Evolutionary conservation across 768 basidiomycete genomes (phyloP).

Genomic region (Collybia mongolica): DNA sequence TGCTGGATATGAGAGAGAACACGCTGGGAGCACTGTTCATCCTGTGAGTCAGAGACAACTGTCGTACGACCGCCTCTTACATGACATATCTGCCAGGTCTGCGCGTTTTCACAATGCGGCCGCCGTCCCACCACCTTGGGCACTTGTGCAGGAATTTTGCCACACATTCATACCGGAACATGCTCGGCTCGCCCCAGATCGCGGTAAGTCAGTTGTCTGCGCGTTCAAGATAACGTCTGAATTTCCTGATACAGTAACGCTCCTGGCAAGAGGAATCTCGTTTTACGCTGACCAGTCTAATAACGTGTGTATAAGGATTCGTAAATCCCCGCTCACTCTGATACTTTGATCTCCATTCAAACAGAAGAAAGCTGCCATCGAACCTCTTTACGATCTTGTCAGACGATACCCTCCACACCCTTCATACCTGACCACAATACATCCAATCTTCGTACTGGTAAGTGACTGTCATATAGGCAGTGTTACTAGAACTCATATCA

Average conservation of each 20-base stretch:
- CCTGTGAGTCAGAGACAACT: conserved; percentile 46
- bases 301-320: conserved; percentile 41
- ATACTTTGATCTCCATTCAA: neutral
- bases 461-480: conserved; percentile 15
- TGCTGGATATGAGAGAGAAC: conserved; percentile 54
- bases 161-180: conserved; percentile 58
- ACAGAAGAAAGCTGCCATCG: conserved; percentile 37
- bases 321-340: neutral
- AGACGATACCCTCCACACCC: conserved; percentile 57
- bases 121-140: conserved; percentile 39
- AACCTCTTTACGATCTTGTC: conserved; percentile 59
- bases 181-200: conserved; percentile 67
- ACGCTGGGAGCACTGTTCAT: conserved; percentile 72
- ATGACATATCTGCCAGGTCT: conserved; percentile 36
- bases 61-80: neutral
- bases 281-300: conserved; percentile 44
- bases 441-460: conserved; percentile 66
- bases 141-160: conserved; percentile 58
- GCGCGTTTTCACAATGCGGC: conserved; percentile 49
- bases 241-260: conserved; percentile 45
- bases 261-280: conserved; percentile 64
- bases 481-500: neutral
- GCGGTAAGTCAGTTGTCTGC: conserved; percentile 38
- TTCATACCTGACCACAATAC: conserved; percentile 67
- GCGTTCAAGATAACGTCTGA: neutral